These are phyloP conservation scores for Lippia alba DNA, from an alignment of 305 asterid genomes.

Conservation along the genomic window DNA sequence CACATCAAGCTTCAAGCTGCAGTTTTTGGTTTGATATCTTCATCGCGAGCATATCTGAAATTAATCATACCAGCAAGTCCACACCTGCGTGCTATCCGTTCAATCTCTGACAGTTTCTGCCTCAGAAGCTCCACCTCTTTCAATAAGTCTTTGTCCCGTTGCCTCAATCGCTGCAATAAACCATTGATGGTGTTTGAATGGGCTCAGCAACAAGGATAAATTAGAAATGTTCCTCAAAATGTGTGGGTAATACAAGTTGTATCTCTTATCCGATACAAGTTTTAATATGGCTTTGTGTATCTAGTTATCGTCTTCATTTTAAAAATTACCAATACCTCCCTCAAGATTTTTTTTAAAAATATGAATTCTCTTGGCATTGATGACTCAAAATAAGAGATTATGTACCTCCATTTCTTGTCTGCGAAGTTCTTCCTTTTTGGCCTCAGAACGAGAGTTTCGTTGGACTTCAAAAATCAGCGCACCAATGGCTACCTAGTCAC, in stretches of 20 bases:
- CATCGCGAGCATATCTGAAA: slow-evolving; percentile 49
- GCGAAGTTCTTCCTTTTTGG: slow-evolving; percentile 87
- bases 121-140: slow-evolving; percentile 73
- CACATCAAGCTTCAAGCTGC: slow-evolving; percentile 48
- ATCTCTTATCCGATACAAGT: neutral
- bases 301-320: neutral
- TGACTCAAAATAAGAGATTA: too few species aligned
- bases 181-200: neutral
- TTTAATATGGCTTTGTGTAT: slow-evolving; percentile 7
- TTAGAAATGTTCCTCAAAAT: neutral
- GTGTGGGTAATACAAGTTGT: too few species aligned
- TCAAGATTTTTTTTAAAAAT: neutral
- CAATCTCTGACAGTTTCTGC: slow-evolving; percentile 72
- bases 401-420: slow-evolving; percentile 82
- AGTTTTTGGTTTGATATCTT: slow-evolving; percentile 56
- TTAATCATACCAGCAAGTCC: slow-evolving; percentile 77
- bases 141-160: slow-evolving; percentile 62
- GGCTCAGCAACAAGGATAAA: neutral
- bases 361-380: too few species aligned
- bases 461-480: slow-evolving; percentile 87
- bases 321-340: neutral
- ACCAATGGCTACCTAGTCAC: slow-evolving; percentile 78
- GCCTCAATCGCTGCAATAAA: slow-evolving; percentile 60
- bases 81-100: slow-evolving; percentile 65
- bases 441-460: slow-evolving; percentile 89